A percentile compares a stretch with the other conserved stretches of the same genome.
These are phyloP conservation scores for Nannizzia gypsea DNA, from an alignment of 2,329 filamentous ascomycete genomes.

Conservation along the genomic window DNA sequence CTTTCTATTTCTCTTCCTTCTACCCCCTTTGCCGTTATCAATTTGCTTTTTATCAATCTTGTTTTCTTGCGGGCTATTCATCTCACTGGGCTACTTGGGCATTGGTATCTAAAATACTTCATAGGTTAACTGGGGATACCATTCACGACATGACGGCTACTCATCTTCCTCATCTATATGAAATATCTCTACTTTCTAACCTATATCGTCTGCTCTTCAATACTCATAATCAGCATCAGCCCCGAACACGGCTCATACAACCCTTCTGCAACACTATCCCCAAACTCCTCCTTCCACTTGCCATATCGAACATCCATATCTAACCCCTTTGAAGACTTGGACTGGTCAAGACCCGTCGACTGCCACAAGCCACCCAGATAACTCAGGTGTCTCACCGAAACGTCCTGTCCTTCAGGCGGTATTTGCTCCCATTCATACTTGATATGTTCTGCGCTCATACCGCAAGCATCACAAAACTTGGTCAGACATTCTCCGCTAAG, in stretches of 20 bases:
- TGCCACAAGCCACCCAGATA: constrained; percentile 6
- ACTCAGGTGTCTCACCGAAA: not conserved
- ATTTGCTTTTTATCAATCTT: not conserved
- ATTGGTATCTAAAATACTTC: constrained; percentile 1
- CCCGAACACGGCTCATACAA: constrained; percentile 18
- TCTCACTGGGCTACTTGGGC: not conserved
- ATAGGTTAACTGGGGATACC: not conserved
- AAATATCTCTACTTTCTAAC: not conserved
- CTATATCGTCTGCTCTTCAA: constrained; percentile 17
- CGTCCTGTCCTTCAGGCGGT: not conserved
- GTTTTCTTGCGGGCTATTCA: not conserved
- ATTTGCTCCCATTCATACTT: constrained; percentile 22
- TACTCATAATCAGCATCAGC: constrained; percentile 33
- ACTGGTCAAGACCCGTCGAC: constrained; percentile 10
- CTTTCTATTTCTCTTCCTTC: not conserved
- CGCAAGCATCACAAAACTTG: constrained; percentile 20
- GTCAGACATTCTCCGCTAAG: constrained; percentile 22
- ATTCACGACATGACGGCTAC: not conserved
- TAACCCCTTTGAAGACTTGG: constrained; percentile 25
- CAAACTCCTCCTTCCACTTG: constrained; percentile 29
- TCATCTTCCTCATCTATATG: not conserved
- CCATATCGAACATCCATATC: constrained; percentile 16
- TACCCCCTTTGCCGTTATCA: not conserved
- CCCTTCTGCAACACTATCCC: constrained; percentile 16
- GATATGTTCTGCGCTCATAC: constrained; percentile 22